These are phyloP conservation scores for Oryza australiensis DNA, from an alignment of 176 grass and related monocot species.

Conservation along the genomic window DNA sequence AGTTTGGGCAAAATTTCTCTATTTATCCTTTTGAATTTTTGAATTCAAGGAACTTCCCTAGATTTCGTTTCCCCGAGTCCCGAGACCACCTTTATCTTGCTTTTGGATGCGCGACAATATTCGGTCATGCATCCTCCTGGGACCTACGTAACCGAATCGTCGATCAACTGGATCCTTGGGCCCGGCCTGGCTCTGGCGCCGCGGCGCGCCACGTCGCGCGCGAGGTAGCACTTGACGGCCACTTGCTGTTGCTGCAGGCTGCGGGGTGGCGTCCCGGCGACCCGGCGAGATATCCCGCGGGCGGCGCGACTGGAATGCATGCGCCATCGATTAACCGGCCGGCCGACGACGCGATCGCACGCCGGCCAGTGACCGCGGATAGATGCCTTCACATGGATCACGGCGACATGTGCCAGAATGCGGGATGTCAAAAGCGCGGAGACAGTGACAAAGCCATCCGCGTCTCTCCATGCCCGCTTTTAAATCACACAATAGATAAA, in stretches of 20 bases:
- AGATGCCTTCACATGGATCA: conserved; percentile 23
- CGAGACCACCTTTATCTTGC: neutral
- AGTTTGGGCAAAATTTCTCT: neutral
- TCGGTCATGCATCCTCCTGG: neutral
- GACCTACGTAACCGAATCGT: neutral
- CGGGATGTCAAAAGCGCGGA: neutral
- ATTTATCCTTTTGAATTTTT: too few species aligned
- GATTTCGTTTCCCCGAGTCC: neutral
- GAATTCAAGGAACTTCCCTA: too few species aligned
- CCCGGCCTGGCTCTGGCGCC: too few species aligned
- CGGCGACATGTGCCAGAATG: neutral
- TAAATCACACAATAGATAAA: too few species aligned
- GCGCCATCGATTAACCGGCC: too few species aligned
- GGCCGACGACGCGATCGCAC: too few species aligned
- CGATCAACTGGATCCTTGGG: neutral
- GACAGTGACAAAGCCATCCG: neutral
- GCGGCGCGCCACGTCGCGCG: too few species aligned
- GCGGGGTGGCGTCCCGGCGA: too few species aligned
- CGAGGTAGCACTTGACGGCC: neutral
- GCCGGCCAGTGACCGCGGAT: neutral
- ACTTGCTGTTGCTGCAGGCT: neutral
- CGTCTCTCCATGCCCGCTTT: neutral
- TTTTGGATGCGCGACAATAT: too few species aligned
- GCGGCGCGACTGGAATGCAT: too few species aligned
- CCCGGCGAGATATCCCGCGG: neutral